These are phyloP conservation scores for Nemania sp. DNA, from an alignment of 2,329 filamentous ascomycete genomes.

Conservation along the genomic window DNA sequence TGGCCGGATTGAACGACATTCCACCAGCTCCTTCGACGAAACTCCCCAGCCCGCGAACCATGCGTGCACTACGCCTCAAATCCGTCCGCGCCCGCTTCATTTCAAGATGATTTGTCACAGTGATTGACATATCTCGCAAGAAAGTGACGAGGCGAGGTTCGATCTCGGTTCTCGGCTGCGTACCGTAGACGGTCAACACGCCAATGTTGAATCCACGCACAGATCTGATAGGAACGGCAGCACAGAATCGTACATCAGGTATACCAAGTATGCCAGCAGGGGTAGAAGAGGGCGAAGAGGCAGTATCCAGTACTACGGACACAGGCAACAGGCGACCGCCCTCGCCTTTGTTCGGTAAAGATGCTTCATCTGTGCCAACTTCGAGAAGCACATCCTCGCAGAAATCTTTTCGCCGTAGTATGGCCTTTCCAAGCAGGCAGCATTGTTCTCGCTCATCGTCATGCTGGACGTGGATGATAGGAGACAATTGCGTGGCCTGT, in stretches of 20 bases:
- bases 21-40: constrained; percentile 31
- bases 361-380: neutral
- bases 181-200: no score
- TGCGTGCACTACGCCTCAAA: constrained; percentile 27
- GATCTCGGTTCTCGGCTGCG: no score
- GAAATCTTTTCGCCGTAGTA: constrained; percentile 37
- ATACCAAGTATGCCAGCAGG: no score
- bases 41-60: constrained; percentile 31
- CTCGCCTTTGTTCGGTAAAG: no score
- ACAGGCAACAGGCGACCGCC: no score
- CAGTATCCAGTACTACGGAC: no score
- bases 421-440: constrained; percentile 37
- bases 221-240: no score
- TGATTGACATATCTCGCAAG: no score
- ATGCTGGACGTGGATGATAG: constrained; percentile 31
- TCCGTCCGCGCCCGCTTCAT: constrained; percentile 8
- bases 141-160: no score
- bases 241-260: no score
- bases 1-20: constrained; percentile 27
- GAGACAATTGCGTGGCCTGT: constrained; percentile 50
- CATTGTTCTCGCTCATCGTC: constrained; percentile 17
- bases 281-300: no score
- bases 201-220: no score
- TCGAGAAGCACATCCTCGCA: constrained; percentile 38
- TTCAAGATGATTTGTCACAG: constrained; percentile 22